These are phyloP conservation scores for Mortierella sp. DNA, from an alignment of 371 early-diverging fungal genomes.

Conservation along the genomic window DNA sequence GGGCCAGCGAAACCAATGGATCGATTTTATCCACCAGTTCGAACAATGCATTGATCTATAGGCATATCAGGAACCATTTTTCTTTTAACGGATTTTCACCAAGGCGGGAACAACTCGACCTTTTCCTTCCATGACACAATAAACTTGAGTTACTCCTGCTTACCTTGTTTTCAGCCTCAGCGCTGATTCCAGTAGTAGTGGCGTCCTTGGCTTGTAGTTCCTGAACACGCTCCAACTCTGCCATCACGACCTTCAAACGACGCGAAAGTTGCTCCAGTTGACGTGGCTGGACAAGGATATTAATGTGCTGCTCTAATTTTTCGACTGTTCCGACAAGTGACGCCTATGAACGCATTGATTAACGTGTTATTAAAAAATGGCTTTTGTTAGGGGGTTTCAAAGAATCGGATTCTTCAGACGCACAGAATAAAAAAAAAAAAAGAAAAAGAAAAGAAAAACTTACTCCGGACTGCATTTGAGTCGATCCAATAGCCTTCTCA, in stretches of 20 bases:
- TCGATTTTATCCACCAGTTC: conserved; percentile 80
- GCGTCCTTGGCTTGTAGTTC: conserved; percentile 71
- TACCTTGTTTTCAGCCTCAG: conserved; percentile 57
- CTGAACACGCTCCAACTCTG: conserved; percentile 81
- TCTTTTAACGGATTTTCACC: too few species aligned
- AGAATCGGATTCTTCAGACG: too few species aligned
- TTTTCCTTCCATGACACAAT: too few species aligned
- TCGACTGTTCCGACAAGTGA: conserved; percentile 76
- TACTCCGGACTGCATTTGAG: conserved; percentile 66
- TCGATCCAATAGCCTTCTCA: conserved; percentile 84
- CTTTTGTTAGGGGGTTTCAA: too few species aligned
- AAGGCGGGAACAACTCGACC: too few species aligned
- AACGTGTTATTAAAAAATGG: too few species aligned
- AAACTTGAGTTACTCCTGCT: too few species aligned
- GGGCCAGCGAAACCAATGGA: conserved; percentile 81
- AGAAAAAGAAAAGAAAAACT: not conserved
- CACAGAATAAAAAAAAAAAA: too few species aligned
- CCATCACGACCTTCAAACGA: conserved; percentile 75
- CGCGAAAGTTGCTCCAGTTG: conserved; percentile 80
- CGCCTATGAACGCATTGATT: conserved; percentile 23
- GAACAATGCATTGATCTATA: conserved; percentile 78
- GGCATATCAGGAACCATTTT: too few species aligned
- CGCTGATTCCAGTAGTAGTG: conserved; percentile 50
- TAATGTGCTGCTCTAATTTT: conserved; percentile 83
- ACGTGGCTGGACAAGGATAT: conserved; percentile 81